Evolutionary conservation across 2,329 filamentous ascomycete species (phyloP), one percentile per base, ranked within the genome.

Genomic region (Colletotrichum tabaci): DNA sequence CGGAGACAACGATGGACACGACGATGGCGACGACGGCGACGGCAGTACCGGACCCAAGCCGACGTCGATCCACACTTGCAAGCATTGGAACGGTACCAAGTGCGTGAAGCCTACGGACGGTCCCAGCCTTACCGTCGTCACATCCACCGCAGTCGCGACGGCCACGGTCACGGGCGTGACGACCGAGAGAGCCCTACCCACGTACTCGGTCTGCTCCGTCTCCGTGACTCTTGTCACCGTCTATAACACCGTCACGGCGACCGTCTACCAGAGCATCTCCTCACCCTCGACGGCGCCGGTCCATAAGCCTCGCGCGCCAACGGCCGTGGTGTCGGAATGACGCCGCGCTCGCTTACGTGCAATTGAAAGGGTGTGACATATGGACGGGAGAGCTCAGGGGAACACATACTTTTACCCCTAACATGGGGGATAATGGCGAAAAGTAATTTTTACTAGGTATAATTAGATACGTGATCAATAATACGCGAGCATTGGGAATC

Each of bases 211-310:
- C 23, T 81, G 78, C 63, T 61, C 75, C 15, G 67, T 76, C 26
- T 79, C 77, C 6, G 81, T 80, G 35, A 79, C 77, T 52, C 76
- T 81, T 30, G 72, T 77, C 13, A 82, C 81, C 16, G 75, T 79
- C 44, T 83, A 80, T 73, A 83, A 82, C 75, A 83, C 81, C 1
- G 75, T 83, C n/a, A 70, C 77, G 18, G 76, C 79, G 67, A 82
- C 80, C 7, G 74, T 80, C 40, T 67, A 72, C n/a, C 61, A 64
- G 40, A 50, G 23, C 10, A 15, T 38, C 3, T 30, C 67, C 8
- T 56, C 42, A 4, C n/a, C 66, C 6, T 26, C 62, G n/a, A 71
- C 68, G 6, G 40, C 47, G 16, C 44, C 35, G 18, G 46, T 42
- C 9, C 65, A 68, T 46, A 18, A 46, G n/a, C 68, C 68, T 16